phyloP scores from a whole-genome alignment of 2,329 filamentous ascomycete genomes.

The Eurotiales sp. region DNA sequence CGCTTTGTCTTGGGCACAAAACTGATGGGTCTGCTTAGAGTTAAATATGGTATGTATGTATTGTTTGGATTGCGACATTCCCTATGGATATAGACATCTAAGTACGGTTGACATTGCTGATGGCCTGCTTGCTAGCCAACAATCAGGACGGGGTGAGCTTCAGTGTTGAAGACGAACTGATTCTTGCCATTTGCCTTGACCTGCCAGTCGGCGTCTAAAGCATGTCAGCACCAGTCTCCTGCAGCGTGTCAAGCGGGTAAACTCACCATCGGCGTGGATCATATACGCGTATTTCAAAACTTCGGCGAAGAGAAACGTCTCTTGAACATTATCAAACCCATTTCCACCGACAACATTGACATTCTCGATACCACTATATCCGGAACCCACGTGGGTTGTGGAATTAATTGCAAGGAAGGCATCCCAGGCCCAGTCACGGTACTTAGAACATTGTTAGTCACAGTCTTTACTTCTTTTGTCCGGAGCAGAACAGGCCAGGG shows the following conservation, averaged over 20 bases:
- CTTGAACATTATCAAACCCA: constrained; percentile 64
- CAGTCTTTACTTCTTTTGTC: not conserved
- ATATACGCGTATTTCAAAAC: constrained; percentile 81
- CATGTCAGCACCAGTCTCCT: constrained; percentile 18
- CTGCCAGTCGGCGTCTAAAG: constrained; percentile 56
- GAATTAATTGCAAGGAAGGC: constrained; percentile 66
- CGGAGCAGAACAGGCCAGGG: not conserved
- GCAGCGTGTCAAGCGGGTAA: not conserved
- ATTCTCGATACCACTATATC: constrained; percentile 63
- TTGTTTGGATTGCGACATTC: no score
- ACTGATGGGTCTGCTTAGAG: no score
- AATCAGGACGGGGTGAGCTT: constrained; percentile 56
- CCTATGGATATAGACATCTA: not conserved
- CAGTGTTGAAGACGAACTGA: constrained; percentile 61
- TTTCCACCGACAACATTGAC: constrained; percentile 64
- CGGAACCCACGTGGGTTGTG: constrained; percentile 61
- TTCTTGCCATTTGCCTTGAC: constrained; percentile 49
- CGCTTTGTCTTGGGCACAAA: no score
- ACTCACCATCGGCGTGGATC: constrained; percentile 52
- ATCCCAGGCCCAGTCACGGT: constrained; percentile 81
- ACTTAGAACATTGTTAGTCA: constrained; percentile 37
- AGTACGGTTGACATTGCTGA: not conserved
- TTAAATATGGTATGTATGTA: no score
- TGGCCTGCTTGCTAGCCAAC: not conserved
- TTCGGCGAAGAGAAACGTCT: constrained; percentile 86